Conservation (phyloP, 345 rosid genomes). For the rapeseed (Brassica napus) region DNA sequence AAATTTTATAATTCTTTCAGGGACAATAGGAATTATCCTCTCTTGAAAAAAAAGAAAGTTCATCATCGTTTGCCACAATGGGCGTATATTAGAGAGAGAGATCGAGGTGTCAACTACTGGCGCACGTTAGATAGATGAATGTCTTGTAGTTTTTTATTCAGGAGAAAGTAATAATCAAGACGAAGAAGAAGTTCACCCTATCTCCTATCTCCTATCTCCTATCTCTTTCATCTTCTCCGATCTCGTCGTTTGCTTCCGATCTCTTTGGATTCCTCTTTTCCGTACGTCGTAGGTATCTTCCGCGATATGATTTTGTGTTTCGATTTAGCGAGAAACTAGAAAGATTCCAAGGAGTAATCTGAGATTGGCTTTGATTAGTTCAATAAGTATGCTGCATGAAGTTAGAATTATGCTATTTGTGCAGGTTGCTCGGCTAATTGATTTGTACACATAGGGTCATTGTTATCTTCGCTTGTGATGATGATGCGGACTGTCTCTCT, state of each 20-base stretch:
- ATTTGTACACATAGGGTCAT: slow-evolving; percentile 3
- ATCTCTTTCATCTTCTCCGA: slow-evolving; percentile 13
- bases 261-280: slow-evolving; percentile 16
- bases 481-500: slow-evolving; percentile 56
- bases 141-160: slow-evolving; percentile 14
- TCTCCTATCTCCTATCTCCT: neutral
- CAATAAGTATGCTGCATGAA: neutral
- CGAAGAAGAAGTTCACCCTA: neutral
- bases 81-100: too few species aligned
- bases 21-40: too few species aligned
- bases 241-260: slow-evolving; percentile 16
- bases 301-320: neutral
- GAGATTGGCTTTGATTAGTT: neutral
- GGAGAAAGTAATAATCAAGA: neutral
- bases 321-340: neutral
- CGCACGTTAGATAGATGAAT: slow-evolving; percentile 11
- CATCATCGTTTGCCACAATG: too few species aligned
- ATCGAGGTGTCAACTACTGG: neutral
- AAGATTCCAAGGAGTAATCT: neutral
- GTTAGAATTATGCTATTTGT: neutral
- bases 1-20: too few species aligned
- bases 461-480: slow-evolving; percentile 28
- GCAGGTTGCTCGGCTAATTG: slow-evolving; percentile 14
- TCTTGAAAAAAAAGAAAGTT: too few species aligned
- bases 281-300: neutral